Conservation (phyloP, 495 filamentous ascomycete species). For the Aspergillus mulundensis region DNA sequence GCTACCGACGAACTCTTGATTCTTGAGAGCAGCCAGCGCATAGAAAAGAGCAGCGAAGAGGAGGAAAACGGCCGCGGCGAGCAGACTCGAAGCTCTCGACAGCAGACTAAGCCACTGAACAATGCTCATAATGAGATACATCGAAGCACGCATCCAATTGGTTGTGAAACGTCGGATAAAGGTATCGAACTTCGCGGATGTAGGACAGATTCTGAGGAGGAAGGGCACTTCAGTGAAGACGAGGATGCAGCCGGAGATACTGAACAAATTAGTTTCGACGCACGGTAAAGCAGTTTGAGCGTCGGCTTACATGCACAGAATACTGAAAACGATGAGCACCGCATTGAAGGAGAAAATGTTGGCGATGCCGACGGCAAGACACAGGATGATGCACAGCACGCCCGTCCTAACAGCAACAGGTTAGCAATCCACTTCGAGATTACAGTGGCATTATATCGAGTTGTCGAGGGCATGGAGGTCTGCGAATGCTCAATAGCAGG, state of each 20-base stretch:
- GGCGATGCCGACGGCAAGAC: slow-evolving; percentile 90
- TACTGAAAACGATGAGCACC: slow-evolving; percentile 73
- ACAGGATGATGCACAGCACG: slow-evolving; percentile 88
- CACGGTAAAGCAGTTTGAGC: background rate
- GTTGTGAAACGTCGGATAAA: slow-evolving; percentile 90
- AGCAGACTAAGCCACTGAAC: slow-evolving; percentile 78
- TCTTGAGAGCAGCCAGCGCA: slow-evolving; percentile 75
- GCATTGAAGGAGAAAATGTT: slow-evolving; percentile 70
- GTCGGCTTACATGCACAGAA: slow-evolving; percentile 75
- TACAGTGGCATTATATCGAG: background rate
- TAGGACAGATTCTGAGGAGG: slow-evolving; percentile 96
- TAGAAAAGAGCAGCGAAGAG: slow-evolving; percentile 78
- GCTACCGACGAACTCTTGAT: slow-evolving; percentile 91
- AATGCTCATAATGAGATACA: slow-evolving; percentile 76
- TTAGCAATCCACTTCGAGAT: background rate
- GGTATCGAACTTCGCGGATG: slow-evolving; percentile 79
- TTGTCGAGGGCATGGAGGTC: background rate
- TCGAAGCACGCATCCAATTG: slow-evolving; percentile 94
- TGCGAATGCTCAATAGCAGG: background rate
- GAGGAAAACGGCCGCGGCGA: slow-evolving; percentile 82
- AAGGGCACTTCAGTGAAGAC: slow-evolving; percentile 97
- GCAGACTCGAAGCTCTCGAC: slow-evolving; percentile 58
- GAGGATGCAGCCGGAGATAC: slow-evolving; percentile 75
- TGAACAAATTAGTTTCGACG: slow-evolving; percentile 33
- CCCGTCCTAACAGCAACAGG: slow-evolving; percentile 65